These are phyloP conservation scores for Misopates orontium DNA, from an alignment of 257 asterid species.

Conservation along the genomic window DNA sequence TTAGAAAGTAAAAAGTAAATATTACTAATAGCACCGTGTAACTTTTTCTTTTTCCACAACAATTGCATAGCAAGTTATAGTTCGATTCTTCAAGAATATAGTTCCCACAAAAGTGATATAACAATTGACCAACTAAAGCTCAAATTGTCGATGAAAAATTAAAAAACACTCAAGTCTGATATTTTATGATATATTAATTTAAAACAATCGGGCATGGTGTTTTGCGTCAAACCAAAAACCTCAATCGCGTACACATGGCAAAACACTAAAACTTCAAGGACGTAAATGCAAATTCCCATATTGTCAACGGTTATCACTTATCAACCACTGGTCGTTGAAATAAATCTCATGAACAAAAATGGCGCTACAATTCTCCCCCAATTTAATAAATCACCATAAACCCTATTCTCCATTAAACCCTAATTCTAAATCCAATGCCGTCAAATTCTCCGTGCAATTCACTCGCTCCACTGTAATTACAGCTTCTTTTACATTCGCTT, in stretches of 20 bases:
- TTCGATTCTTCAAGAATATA: too few relatives aligned
- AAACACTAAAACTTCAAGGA: background rate
- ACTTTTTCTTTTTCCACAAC: too few relatives aligned
- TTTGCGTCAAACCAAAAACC: too few relatives aligned
- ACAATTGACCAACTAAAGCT: too few relatives aligned
- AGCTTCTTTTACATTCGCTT: background rate
- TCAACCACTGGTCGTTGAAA: background rate
- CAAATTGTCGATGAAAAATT: too few relatives aligned
- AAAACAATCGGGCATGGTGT: too few relatives aligned
- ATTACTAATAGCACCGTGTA: too few relatives aligned
- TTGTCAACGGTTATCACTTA: background rate
- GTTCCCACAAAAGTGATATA: too few relatives aligned
- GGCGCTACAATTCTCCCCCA: conserved; percentile 49
- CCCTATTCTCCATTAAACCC: conserved; percentile 38
- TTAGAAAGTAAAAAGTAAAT: too few relatives aligned
- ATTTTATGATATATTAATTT: too few relatives aligned
- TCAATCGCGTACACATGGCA: background rate
- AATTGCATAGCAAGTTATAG: too few relatives aligned
- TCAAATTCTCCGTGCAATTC: conserved; percentile 23
- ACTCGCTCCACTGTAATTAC: conserved; percentile 27
- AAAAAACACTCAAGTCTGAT: too few relatives aligned
- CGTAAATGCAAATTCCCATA: background rate
- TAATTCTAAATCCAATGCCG: conserved; percentile 30
- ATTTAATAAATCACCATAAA: conserved; percentile 27
- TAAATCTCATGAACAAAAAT: conserved; percentile 26